Evolutionary conservation across 306 rosid genomes (phyloP).

Genomic region (Begonia peltatifolia): DNA sequence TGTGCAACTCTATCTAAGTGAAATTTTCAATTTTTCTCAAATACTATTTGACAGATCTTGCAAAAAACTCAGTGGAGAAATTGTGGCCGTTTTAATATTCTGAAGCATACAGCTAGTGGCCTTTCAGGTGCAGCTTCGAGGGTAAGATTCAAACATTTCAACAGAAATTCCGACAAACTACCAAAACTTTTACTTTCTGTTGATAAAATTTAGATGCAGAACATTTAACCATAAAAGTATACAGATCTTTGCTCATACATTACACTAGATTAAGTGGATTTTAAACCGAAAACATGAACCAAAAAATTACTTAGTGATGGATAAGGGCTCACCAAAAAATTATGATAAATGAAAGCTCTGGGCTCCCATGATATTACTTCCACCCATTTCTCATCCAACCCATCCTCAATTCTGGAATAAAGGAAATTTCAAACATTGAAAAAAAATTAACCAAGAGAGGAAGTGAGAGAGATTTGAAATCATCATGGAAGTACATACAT

Average conservation of each 20-base stretch:
- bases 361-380: slow-evolving; percentile 91
- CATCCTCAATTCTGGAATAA: slow-evolving; percentile 19
- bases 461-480: background rate
- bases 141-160: background rate
- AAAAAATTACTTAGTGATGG: no score
- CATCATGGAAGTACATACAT: slow-evolving; percentile 9
- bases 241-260: background rate
- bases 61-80: no score
- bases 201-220: background rate
- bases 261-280: background rate
- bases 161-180: background rate
- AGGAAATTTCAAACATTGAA: background rate
- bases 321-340: slow-evolving; percentile 44
- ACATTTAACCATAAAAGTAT: background rate
- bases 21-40: background rate
- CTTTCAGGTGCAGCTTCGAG: background rate
- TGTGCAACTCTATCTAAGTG: background rate
- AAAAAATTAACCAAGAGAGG: background rate
- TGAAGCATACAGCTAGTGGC: background rate
- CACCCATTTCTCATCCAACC: slow-evolving; percentile 52
- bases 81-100: no score
- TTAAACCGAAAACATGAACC: background rate
- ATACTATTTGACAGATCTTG: background rate
- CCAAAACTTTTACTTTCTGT: no score
- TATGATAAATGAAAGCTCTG: slow-evolving; percentile 74